These are phyloP conservation scores for Viridothelium virens DNA, from an alignment of 495 filamentous ascomycete species.

Conservation along the genomic window DNA sequence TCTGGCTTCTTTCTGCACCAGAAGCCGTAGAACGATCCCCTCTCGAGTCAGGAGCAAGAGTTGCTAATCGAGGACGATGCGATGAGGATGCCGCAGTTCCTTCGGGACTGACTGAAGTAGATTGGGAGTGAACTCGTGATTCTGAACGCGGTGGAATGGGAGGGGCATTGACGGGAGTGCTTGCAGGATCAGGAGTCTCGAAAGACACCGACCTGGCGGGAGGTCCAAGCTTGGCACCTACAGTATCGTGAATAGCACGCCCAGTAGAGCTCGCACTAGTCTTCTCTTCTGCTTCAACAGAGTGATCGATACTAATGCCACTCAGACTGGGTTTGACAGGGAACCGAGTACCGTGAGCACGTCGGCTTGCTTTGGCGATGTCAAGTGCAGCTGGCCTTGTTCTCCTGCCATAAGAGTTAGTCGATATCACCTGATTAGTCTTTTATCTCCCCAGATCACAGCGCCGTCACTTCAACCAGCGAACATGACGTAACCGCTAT, in stretches of 20 bases:
- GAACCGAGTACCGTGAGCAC: slow-evolving; percentile 46
- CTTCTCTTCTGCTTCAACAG: slow-evolving; percentile 1
- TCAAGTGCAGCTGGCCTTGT: slow-evolving; percentile 5
- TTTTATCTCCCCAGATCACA: not conserved
- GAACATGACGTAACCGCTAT: not conserved
- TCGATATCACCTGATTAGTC: not conserved
- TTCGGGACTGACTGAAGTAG: not conserved
- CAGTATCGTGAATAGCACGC: not conserved
- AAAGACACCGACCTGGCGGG: not conserved
- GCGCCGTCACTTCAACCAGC: not conserved
- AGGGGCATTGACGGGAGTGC: not conserved
- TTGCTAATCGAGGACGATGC: not conserved
- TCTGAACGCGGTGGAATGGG: slow-evolving; percentile 4
- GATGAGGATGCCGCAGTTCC: not conserved
- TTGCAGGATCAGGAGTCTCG: not conserved
- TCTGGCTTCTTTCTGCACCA: not conserved
- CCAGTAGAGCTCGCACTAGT: not conserved
- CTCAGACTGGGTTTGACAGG: slow-evolving; percentile 69
- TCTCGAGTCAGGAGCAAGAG: not conserved
- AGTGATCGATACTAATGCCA: slow-evolving; percentile 24
- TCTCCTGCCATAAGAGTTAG: not conserved
- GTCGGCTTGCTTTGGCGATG: slow-evolving; percentile 1
- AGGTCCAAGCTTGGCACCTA: not conserved
- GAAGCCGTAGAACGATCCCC: not conserved
- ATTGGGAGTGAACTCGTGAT: not conserved